Evolutionary conservation across 148 eudicot species (phyloP), one percentile per base, ranked within the genome.

Genomic region (Arctostaphylos glauca): DNA sequence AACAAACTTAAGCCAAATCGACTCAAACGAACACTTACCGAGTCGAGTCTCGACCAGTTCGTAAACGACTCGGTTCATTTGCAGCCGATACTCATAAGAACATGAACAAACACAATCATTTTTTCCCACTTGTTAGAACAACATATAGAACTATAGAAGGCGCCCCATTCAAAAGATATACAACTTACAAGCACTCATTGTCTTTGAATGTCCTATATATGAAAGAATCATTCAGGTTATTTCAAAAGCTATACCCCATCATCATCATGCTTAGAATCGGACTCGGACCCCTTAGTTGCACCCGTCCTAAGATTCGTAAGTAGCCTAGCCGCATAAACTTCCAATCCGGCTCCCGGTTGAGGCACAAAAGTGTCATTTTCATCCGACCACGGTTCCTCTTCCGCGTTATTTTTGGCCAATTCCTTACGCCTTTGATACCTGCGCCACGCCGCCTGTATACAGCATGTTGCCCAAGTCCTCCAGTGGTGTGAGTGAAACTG

Each of bases 391-490:
- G 10, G 9, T 25, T 43, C 9, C 12, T 43, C 47, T 41, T 16
- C 10, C 48, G 74, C 8, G 43, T 76, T 53, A 9, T 16, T 15
- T 19, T 21, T 54, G 77, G 23, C 56, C 38, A 70, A 80, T 16
- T 76, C 81, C 85, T 81, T 86, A 73, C 86, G 38, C 74, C 54
- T 86, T 62, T 81, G 87, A 56, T 87, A 82, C 58, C 95, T 74
- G 3, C 90, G 81, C 95, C 95, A 93, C 0, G 95, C 97, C 0
- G 97, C 97, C 81, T 93, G 97, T 18, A 93, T 82, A 41, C 92
- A 93, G 52, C 93, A 91, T 6, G 95, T 94, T 0, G 92, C 95
- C 97, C 97, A 93, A 0, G 91, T 84, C 60, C 95, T 86, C 97
- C 97, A 93, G 44, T 92, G 97, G 48, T 92, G 96, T 5, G 95